phyloP scores from a whole-genome alignment of 2,329 filamentous ascomycete genomes.

The Sarocladium oryzae region DNA sequence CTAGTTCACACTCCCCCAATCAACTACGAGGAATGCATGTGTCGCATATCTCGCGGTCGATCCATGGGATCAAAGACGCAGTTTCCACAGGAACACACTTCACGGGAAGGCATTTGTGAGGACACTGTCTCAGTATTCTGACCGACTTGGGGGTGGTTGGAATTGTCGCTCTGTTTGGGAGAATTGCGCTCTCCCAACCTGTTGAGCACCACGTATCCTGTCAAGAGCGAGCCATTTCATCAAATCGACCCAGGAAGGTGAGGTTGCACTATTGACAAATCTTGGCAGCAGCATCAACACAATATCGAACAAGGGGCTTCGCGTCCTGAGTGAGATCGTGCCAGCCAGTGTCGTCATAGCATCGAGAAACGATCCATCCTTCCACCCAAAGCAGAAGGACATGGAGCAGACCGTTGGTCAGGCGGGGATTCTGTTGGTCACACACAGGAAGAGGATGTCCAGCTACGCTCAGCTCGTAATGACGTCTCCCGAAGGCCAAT shows the following conservation, averaged over 20 bases:
- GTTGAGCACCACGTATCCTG: too few species aligned
- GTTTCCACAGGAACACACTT: background rate
- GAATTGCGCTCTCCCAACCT: too few species aligned
- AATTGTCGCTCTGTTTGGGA: too few species aligned
- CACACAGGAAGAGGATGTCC: too few species aligned
- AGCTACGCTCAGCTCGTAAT: background rate
- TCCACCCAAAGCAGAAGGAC: too few species aligned
- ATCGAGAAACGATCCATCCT: background rate
- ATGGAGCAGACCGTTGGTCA: too few species aligned
- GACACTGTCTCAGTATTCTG: background rate
- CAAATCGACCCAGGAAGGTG: too few species aligned
- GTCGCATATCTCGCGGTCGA: background rate
- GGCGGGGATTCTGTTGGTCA: too few species aligned
- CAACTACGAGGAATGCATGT: too few species aligned
- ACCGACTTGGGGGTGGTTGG: background rate
- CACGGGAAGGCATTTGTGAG: background rate
- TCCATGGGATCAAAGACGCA: background rate
- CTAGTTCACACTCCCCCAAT: too few species aligned
- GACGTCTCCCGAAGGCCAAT: background rate
- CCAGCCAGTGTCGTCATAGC: background rate
- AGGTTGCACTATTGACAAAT: too few species aligned
- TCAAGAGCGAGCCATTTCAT: too few species aligned
- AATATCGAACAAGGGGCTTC: background rate
- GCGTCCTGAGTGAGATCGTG: background rate
- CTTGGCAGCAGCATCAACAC: background rate